A percentile compares a stretch with the other conserved stretches of the same genome.
Evolutionary conservation across 352 stramenopile species (phyloP).

Genomic region (Phytophthora citrophthora): DNA sequence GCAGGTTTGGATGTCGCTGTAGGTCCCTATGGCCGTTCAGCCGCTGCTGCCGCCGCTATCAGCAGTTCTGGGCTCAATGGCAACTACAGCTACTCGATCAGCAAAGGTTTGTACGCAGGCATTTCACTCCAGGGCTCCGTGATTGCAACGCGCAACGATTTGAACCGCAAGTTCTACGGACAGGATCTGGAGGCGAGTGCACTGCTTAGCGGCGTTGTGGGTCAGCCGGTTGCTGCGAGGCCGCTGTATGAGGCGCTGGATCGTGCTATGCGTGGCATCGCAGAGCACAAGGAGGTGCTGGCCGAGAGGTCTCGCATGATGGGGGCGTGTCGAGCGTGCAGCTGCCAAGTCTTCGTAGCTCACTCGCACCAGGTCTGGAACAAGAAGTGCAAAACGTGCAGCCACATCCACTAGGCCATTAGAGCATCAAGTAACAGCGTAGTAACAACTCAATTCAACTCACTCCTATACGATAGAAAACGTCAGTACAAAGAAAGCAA

Average conservation of each 20-base stretch:
- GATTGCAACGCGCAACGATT: conserved; percentile 77
- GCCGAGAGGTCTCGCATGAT: conserved; percentile 46
- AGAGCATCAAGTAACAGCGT: neutral
- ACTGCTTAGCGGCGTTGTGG: conserved; percentile 52
- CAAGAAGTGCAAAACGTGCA: conserved; percentile 70
- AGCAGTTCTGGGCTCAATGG: conserved; percentile 60
- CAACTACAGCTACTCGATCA: conserved; percentile 93
- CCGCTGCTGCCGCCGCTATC: conserved; percentile 60
- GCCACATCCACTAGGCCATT: conserved; percentile 48
- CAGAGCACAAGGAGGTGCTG: conserved; percentile 45
- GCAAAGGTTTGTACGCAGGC: conserved; percentile 91
- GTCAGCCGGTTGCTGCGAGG: conserved; percentile 47
- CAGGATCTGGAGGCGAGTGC: conserved; percentile 53
- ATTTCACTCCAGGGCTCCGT: conserved; percentile 90
- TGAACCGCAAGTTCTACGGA: conserved; percentile 95
- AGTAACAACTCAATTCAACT: too few species aligned
- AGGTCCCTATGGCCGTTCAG: conserved; percentile 82
- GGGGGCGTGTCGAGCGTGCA: conserved; percentile 48
- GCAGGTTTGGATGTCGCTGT: conserved; percentile 86
- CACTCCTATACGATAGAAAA: too few species aligned
- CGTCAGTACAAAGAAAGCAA: too few species aligned
- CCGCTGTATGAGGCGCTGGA: conserved; percentile 69
- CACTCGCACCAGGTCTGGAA: conserved; percentile 64
- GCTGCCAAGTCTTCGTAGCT: conserved; percentile 49
- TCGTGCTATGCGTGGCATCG: conserved; percentile 47